Base-by-base conservation (phyloP, 805 yeast genomes). In the Saccharomycopsis fodiens region DNA sequence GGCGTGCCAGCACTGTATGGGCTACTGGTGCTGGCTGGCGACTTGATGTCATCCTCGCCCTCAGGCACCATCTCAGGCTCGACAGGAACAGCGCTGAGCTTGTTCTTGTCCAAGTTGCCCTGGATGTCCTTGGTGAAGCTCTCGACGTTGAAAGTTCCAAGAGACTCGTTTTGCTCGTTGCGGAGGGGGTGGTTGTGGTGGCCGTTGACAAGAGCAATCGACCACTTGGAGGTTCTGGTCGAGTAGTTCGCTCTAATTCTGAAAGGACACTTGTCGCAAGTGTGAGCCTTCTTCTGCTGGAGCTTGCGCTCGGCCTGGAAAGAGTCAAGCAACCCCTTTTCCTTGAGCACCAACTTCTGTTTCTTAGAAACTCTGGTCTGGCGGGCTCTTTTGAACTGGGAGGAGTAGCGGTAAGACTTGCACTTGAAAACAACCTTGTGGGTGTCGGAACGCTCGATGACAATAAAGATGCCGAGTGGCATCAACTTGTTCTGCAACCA, bases 241-340 rank as follows among this genome's bases (percentile, higher is more conserved):
- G 80, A 73, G 54, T 64, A 78, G 52, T 80, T 78, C 2, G 85
- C 85, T 45, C 87, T 60, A 36, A 80, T 69, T 57, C 82, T 66
- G 55, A 80, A 80, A 2, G 85, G 85, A 55, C 86, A 80, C 22
- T 19, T 17, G 19, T 40, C n/a, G 35, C 46, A 41, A 19, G 68
- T 66, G 22, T 46, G 41, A 21, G 37, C 39, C 34, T 23, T 27
- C 16, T 35, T 34, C 23, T 41, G 46, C 29, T 40, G 42, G 16
- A 39, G 19, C 43, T 48, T 50, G 36, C 45, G 43, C 19, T 47
- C 39, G 10, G 47, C n/a, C 52, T 52, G 25, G 51, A 49, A 32
- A 30, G 45, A 13, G 21, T 51, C 45, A 12, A 48, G 34, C 39
- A 46, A 39, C 30, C 52, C 57, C 39, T 59, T 50, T 41, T 62